Conservation (phyloP, 139 green algal species). For the Haematococcus sp. region DNA sequence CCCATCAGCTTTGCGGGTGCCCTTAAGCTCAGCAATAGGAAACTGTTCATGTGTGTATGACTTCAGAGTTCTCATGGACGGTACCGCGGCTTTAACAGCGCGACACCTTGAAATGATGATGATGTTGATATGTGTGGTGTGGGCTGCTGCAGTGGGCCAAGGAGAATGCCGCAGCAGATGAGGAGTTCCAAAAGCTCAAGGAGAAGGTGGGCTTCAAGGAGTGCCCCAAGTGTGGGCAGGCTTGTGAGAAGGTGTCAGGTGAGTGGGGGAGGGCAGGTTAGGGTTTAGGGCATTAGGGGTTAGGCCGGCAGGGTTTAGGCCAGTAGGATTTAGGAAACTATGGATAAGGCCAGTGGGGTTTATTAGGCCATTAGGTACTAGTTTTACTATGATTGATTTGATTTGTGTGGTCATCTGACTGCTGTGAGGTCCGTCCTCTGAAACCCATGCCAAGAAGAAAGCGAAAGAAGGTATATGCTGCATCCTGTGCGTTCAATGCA, state of each 20-base stretch:
- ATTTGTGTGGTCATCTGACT: too few species aligned
- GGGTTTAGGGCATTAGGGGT: too few species aligned
- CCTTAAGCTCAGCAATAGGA: background rate
- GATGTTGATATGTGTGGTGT: background rate
- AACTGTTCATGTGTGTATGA: background rate
- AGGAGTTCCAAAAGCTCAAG: conserved; percentile 5
- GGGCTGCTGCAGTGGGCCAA: background rate
- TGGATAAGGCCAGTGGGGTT: too few species aligned
- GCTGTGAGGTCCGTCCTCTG: too few species aligned
- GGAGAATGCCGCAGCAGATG: conserved; percentile 2
- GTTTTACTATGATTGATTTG: too few species aligned
- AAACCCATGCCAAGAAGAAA: too few species aligned
- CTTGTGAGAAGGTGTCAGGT: background rate
- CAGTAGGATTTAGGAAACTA: too few species aligned
- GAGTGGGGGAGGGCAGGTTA: background rate
- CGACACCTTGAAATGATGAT: too few species aligned
- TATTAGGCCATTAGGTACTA: too few species aligned
- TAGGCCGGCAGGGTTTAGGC: too few species aligned
- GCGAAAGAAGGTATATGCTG: background rate
- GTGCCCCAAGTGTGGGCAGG: background rate
- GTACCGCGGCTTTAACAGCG: too few species aligned
- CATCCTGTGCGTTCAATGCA: background rate
- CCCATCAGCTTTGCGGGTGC: too few species aligned
- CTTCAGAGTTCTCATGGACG: background rate
- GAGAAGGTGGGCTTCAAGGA: background rate